Conservation (phyloP, 176 grass and related monocot species). For the Pontederia paniculata region DNA sequence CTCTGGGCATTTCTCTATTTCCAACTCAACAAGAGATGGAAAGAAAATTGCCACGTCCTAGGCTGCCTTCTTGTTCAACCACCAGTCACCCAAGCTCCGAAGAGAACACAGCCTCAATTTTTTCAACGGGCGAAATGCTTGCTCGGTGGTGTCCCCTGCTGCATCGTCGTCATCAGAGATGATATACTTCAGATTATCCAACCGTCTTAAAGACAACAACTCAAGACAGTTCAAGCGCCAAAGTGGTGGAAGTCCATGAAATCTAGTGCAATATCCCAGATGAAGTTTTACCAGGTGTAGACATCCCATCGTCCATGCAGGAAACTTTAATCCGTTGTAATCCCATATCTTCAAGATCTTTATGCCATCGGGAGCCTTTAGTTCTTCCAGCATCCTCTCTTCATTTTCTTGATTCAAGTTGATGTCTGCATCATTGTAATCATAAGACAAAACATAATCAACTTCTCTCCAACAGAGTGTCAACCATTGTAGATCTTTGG, state of each 20-base stretch:
- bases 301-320: conserved; percentile 7
- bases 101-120: neutral
- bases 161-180: neutral
- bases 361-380: conserved; percentile 3
- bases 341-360: neutral
- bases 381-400: conserved; percentile 13
- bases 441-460: neutral
- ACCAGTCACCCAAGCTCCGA: neutral
- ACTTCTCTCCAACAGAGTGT: neutral
- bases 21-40: neutral
- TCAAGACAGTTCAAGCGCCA: conserved; percentile 15
- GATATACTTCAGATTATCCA: conserved; percentile 6
- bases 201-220: neutral
- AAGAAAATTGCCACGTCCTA: neutral
- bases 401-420: neutral
- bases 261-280: neutral
- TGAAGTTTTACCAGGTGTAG: conserved; percentile 4
- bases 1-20: neutral
- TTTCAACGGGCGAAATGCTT: neutral
- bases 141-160: neutral
- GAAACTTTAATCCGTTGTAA: neutral
- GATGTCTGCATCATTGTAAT: too few relatives aligned
- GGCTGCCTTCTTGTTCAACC: neutral
- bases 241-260: conserved; percentile 12
- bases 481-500: conserved; percentile 10